These are phyloP conservation scores for Sordaria brevicollis DNA, from an alignment of 495 filamentous ascomycete genomes.

Conservation along the genomic window DNA sequence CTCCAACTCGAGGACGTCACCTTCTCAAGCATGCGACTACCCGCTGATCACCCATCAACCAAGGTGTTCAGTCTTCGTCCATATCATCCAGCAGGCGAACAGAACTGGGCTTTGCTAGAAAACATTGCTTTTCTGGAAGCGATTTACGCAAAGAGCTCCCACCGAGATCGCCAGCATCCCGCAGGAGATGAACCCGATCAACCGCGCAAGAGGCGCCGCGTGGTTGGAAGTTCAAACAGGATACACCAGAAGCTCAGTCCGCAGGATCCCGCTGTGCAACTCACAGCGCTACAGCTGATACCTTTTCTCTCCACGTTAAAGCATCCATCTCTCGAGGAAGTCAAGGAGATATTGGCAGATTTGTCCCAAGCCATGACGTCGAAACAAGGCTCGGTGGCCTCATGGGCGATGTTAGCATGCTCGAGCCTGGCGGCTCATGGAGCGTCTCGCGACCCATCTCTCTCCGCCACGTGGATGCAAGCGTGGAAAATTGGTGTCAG, in stretches of 20 bases:
- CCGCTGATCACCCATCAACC: constrained; percentile 21
- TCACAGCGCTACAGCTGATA: constrained; percentile 69
- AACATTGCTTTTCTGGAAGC: constrained; percentile 39
- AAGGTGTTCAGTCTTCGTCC: constrained; percentile 38
- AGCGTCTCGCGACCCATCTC: constrained; percentile 11
- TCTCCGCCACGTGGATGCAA: constrained; percentile 49
- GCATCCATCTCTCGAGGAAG: constrained; percentile 25
- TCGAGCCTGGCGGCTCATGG: constrained; percentile 19
- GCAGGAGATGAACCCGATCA: constrained; percentile 26
- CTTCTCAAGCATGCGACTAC: constrained; percentile 36
- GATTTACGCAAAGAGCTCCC: constrained; percentile 26
- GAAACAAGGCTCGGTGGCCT: constrained; percentile 28
- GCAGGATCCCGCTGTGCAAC: constrained; percentile 40
- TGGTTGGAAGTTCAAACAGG: constrained; percentile 47
- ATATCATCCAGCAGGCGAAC: constrained; percentile 36
- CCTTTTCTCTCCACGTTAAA: constrained; percentile 52
- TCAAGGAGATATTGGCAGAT: constrained; percentile 26
- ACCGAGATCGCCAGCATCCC: constrained; percentile 10
- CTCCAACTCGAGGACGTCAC: constrained; percentile 65
- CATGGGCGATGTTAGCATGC: constrained; percentile 51
- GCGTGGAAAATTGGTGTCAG: constrained; percentile 66
- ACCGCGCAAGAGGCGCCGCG: constrained; percentile 53
- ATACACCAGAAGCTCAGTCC: constrained; percentile 51
- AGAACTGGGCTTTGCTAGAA: constrained; percentile 44
- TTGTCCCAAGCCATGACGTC: constrained; percentile 24